A percentile compares a stretch with the other conserved stretches of the same genome.
Conservation (phyloP, 2,329 filamentous ascomycete genomes). For the Clarireedia sp. region DNA sequence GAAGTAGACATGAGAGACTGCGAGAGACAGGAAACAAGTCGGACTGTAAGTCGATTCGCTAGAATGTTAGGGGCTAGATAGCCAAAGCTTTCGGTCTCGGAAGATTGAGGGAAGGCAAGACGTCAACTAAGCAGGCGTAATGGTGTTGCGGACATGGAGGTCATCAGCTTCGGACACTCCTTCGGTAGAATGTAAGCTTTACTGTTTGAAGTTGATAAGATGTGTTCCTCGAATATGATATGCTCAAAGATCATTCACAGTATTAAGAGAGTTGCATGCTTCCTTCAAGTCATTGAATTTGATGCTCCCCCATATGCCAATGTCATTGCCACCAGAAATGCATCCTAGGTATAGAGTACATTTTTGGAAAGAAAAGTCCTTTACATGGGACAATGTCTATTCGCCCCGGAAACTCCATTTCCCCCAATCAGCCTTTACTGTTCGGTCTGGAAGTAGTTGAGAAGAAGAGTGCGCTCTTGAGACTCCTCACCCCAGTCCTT, state of each 20-base stretch:
- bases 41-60: too few relatives aligned
- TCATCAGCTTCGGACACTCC: background rate
- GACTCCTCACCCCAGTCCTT: conserved; percentile 99
- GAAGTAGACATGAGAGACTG: background rate
- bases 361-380: conserved; percentile 19
- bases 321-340: conserved; percentile 25
- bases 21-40: too few relatives aligned
- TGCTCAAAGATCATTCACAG: background rate
- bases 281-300: background rate
- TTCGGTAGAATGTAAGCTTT: too few relatives aligned
- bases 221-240: too few relatives aligned
- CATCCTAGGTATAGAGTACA: conserved; percentile 29
- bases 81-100: too few relatives aligned
- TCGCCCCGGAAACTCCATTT: conserved; percentile 25
- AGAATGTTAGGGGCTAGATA: too few relatives aligned
- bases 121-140: background rate
- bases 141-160: background rate
- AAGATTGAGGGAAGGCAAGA: background rate
- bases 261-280: background rate
- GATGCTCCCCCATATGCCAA: conserved; percentile 24
- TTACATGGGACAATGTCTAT: conserved; percentile 26
- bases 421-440: conserved; percentile 42
- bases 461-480: conserved; percentile 95
- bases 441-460: conserved; percentile 99
- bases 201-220: too few relatives aligned